Evolutionary conservation across 805 yeast genomes (phyloP), one percentile per base, ranked within the genome.

Genomic region (Pichia eremophila): DNA sequence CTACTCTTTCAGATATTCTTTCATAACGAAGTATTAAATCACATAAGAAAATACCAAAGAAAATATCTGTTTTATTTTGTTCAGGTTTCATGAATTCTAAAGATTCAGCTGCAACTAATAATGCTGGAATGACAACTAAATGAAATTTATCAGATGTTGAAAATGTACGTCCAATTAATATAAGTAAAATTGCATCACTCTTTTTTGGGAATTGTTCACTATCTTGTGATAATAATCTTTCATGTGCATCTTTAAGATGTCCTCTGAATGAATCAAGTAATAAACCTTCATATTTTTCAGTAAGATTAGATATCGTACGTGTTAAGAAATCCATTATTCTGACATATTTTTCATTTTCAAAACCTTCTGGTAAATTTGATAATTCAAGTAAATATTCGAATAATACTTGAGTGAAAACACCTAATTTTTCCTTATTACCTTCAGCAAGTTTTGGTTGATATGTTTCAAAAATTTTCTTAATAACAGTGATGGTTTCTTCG

Each of bases 71-170:
- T 40, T 72, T 71, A 19, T 39, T 39, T 2, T 14, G 5, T 34
- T 41, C 48, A 15, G 53, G 51, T 8, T 46, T 38, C 19, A 76
- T 56, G 54, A 75, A 78, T 46, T 81, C 79, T 47, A 91, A 66
- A 14, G 78, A 70, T 63, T 87, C 91, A 43, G 83, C 77, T 70
- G 88, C 78, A 38, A 87, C 66, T 34, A 93, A 75, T 31, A 78
- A 68, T 2, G 91, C 75, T 4, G 97, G 96, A 0, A 96, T 90
- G 5, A 82, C 90, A 11, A 93, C 84, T 50, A 89, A 72, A 70
- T 93, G 99, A 66, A 85, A 91, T 61, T 88, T 90, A 70, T 93
- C 99, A 0, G 99, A 93, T 0, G 97, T 88, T 0, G 99, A 90
- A 60, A 85, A 93, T 5, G 89, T 61, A 46, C 74, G 70, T 8